Percentiles rank a stretch among this genome's conserved stretches.
Evolutionary conservation across 345 rosid genomes (phyloP).

Genomic region (Linum lewisii): DNA sequence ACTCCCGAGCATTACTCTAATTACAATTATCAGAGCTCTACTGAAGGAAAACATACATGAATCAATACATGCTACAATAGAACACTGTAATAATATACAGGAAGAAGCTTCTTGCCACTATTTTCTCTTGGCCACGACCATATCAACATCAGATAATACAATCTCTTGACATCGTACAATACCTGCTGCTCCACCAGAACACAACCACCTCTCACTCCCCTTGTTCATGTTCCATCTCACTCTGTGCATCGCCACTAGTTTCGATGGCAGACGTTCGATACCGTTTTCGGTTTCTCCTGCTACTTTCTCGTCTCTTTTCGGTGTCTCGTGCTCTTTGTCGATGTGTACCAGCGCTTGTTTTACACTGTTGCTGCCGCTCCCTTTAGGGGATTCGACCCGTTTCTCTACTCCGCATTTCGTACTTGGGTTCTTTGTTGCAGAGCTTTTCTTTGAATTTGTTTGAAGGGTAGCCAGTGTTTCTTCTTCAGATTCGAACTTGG

Average conservation of each 20-base stretch:
- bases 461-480: conserved; percentile 13
- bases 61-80: too few species aligned
- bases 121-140: conserved; percentile 3
- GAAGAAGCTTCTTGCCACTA: not conserved
- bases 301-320: conserved; percentile 14
- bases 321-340: conserved; percentile 9
- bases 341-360: not conserved
- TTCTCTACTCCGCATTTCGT: conserved; percentile 13
- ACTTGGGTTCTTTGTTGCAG: conserved; percentile 24
- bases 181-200: conserved; percentile 84
- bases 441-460: not conserved
- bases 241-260: conserved; percentile 54
- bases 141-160: conserved; percentile 13
- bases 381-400: conserved; percentile 16
- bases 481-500: conserved; percentile 34
- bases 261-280: conserved; percentile 38
- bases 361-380: conserved; percentile 15
- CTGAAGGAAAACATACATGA: too few species aligned
- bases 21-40: too few species aligned
- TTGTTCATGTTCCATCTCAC: conserved; percentile 84
- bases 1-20: too few species aligned
- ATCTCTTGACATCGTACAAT: conserved; percentile 73
- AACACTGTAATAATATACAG: too few species aligned
- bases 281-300: conserved; percentile 10
- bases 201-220: conserved; percentile 83